phyloP scores from a whole-genome alignment of 1,284 basidiomycete genomes.

The Cryptococcus amylolentus region DNA sequence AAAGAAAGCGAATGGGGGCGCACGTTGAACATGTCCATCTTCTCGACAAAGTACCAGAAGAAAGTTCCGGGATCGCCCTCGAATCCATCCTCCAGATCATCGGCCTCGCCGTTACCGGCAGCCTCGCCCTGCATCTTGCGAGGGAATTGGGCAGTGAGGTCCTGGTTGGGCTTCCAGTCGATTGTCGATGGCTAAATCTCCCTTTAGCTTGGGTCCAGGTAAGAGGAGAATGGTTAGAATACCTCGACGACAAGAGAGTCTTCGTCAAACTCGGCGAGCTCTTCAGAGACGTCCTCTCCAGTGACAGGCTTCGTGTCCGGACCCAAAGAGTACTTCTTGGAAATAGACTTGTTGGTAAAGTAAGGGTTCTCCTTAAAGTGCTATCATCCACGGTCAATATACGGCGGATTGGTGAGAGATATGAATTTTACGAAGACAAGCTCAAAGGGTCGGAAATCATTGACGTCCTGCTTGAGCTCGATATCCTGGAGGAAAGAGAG shows the following conservation, averaged over 20 bases:
- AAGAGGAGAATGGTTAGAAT: not conserved
- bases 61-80: constrained; percentile 52
- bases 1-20: constrained; percentile 1
- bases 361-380: constrained; percentile 49
- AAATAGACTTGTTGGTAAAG: constrained; percentile 44
- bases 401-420: no score
- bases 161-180: constrained; percentile 53
- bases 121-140: constrained; percentile 22
- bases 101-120: constrained; percentile 19
- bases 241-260: constrained; percentile 29
- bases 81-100: constrained; percentile 26
- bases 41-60: constrained; percentile 52
- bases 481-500: constrained; percentile 41
- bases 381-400: constrained; percentile 6
- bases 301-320: constrained; percentile 22
- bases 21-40: constrained; percentile 32
- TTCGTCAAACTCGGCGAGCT: constrained; percentile 31
- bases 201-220: not conserved
- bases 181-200: constrained; percentile 32
- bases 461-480: constrained; percentile 41
- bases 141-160: constrained; percentile 51
- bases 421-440: constrained; percentile 42
- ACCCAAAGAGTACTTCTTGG: constrained; percentile 40
- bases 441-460: constrained; percentile 46
- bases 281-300: constrained; percentile 37